Evolutionary conservation across 2,329 filamentous ascomycete genomes (phyloP).

Genomic region (Arthrobotrys conoides): DNA sequence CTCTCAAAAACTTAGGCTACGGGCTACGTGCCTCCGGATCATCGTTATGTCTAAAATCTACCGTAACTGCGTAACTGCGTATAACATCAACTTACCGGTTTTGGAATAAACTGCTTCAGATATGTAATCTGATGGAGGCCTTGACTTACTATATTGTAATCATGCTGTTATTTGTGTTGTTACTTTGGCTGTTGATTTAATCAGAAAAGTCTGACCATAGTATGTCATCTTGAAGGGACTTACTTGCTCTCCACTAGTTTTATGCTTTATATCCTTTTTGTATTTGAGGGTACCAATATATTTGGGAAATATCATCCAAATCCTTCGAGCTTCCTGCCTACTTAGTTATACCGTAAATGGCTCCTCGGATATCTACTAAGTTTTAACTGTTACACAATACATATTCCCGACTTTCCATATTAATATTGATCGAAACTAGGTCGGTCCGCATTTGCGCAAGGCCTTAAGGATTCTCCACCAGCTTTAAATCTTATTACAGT

Average conservation of each 20-base stretch:
- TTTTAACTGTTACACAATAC: too few relatives aligned
- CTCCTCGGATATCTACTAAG: too few relatives aligned
- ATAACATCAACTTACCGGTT: neutral
- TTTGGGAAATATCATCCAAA: too few relatives aligned
- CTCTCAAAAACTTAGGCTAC: constrained; percentile 43
- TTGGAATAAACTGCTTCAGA: neutral
- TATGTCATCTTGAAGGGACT: too few relatives aligned
- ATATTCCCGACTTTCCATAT: neutral
- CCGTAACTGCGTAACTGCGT: neutral
- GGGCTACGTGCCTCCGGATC: constrained; percentile 42
- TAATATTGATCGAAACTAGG: too few relatives aligned
- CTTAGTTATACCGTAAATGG: too few relatives aligned
- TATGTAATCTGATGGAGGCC: neutral
- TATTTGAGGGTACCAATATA: too few relatives aligned
- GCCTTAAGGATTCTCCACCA: neutral
- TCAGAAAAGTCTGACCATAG: too few relatives aligned
- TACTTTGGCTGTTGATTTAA: neutral
- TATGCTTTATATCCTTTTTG: too few relatives aligned
- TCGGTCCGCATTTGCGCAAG: neutral
- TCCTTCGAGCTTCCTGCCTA: too few relatives aligned
- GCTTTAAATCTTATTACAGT: neutral
- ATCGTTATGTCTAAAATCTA: neutral
- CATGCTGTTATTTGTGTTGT: neutral
- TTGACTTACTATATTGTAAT: neutral
- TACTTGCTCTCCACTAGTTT: too few relatives aligned